A percentile compares a stretch with the other conserved stretches of the same genome.
These are phyloP conservation scores for Deuterostichococcus epilithicus DNA, from an alignment of 139 green algal species.

Conservation along the genomic window DNA sequence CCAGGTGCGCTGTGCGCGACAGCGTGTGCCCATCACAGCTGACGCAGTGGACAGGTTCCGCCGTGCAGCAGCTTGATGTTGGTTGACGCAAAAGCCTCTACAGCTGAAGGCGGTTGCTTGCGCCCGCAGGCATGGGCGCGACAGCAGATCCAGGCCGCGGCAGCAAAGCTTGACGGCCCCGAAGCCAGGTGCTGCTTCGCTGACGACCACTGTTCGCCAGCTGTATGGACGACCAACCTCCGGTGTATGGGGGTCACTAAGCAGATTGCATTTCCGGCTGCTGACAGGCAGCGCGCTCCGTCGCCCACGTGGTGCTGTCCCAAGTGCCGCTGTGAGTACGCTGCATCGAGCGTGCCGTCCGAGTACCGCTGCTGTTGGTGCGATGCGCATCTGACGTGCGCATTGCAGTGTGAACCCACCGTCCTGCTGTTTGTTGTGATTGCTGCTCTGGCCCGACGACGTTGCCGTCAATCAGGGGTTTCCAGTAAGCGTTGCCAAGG, in stretches of 20 bases:
- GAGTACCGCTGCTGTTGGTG: constrained; percentile 73
- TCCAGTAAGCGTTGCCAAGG: no score
- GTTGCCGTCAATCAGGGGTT: no score
- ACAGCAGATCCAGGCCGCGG: constrained; percentile 46
- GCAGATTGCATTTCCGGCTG: constrained; percentile 5
- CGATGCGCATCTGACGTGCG: no score
- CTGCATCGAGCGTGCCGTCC: constrained; percentile 28
- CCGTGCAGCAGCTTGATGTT: no score
- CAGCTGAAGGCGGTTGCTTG: neutral
- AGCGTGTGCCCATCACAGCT: neutral
- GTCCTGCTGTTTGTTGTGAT: no score
- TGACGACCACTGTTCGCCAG: neutral
- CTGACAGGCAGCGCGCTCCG: constrained; percentile 11
- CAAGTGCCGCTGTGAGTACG: constrained; percentile 69
- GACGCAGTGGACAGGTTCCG: neutral
- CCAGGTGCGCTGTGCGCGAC: constrained; percentile 35
- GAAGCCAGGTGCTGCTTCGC: neutral
- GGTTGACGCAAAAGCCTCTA: no score
- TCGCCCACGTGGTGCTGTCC: constrained; percentile 64
- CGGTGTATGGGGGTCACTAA: neutral
- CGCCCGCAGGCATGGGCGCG: constrained; percentile 57
- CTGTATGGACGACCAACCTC: neutral
- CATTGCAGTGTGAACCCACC: no score
- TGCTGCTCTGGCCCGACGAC: no score
- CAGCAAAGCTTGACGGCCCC: constrained; percentile 12